These are phyloP conservation scores for Baudoinia panamericana DNA, from an alignment of 495 filamentous ascomycete species.

Conservation along the genomic window DNA sequence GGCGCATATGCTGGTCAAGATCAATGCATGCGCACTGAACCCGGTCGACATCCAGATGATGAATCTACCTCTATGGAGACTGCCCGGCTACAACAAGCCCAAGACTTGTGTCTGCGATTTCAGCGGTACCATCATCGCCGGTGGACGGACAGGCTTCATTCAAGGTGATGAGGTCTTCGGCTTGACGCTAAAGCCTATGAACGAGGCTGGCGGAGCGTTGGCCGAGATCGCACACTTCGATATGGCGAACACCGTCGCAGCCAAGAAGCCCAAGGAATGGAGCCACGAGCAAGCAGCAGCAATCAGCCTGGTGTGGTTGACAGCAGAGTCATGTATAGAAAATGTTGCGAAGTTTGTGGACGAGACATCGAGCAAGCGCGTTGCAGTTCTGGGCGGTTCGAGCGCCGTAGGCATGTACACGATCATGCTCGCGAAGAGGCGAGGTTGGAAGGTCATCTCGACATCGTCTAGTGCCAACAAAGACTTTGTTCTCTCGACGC, in stretches of 20 bases:
- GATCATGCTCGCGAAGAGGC: conserved; percentile 16
- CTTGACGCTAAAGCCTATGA: conserved; percentile 22
- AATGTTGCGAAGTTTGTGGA: conserved; percentile 18
- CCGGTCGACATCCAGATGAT: conserved; percentile 27
- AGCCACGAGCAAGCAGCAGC: conserved; percentile 22
- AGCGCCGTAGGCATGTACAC: conserved; percentile 19
- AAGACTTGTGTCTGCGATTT: conserved; percentile 22
- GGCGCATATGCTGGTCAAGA: conserved; percentile 21
- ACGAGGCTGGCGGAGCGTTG: conserved; percentile 11
- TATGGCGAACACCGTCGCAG: conserved; percentile 15
- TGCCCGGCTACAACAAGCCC: conserved; percentile 16
- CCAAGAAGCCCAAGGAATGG: conserved; percentile 22
- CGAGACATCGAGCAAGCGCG: conserved; percentile 13
- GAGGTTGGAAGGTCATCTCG: conserved; percentile 19
- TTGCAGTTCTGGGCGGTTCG: conserved; percentile 21
- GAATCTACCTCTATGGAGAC: conserved; percentile 19
- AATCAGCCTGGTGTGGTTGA: conserved; percentile 24
- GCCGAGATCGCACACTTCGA: conserved; percentile 17
- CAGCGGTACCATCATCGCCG: conserved; percentile 20
- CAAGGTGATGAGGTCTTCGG: conserved; percentile 24
- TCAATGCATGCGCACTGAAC: conserved; percentile 25
- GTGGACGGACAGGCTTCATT: conserved; percentile 18
- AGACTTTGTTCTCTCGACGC: conserved; percentile 19
- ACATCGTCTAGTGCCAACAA: conserved; percentile 24
- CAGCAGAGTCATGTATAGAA: conserved; percentile 23